Percentiles rank a stretch among this genome's conserved stretches.
phyloP scores from a whole-genome alignment of 148 eudicot genomes.

The Polygonum maritimum region DNA sequence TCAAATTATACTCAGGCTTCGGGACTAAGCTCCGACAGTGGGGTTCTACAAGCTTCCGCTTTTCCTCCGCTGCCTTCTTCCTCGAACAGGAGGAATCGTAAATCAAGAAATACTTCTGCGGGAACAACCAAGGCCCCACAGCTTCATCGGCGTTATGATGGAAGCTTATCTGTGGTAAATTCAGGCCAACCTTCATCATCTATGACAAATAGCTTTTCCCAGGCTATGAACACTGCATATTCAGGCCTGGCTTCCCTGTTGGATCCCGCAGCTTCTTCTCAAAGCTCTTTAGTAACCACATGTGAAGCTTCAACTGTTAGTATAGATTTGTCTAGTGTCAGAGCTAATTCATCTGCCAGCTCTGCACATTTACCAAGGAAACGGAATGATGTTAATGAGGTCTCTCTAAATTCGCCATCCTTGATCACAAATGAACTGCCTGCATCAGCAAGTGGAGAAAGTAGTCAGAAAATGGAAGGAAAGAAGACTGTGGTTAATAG shows the following conservation, averaged over 20 bases:
- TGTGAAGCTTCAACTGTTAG: conserved; percentile 1
- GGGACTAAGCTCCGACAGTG: conserved; percentile 12
- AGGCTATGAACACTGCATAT: conserved; percentile 17
- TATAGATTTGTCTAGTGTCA: background rate
- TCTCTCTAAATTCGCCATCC: conserved; percentile 45
- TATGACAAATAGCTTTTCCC: conserved; percentile 23
- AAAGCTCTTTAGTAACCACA: conserved; percentile 13
- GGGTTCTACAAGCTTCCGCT: conserved; percentile 43
- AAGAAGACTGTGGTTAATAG: conserved; percentile 54
- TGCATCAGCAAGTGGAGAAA: background rate
- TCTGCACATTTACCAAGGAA: conserved; percentile 21
- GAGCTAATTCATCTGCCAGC: conserved; percentile 17
- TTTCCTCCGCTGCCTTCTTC: conserved; percentile 63
- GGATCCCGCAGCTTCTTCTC: conserved; percentile 22
- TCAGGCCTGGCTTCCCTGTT: conserved; percentile 22
- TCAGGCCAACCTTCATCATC: conserved; percentile 22
- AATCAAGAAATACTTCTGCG: conserved; percentile 33
- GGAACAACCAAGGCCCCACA: conserved; percentile 31
- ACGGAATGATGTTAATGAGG: conserved; percentile 19
- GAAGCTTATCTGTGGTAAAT: conserved; percentile 15
- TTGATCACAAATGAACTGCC: conserved; percentile 19
- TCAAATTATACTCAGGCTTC: conserved; percentile 44
- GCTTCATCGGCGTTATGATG: conserved; percentile 28
- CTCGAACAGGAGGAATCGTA: conserved; percentile 36
- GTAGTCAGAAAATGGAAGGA: conserved; percentile 19